Evolutionary conservation across 1,284 basidiomycete species (phyloP).

Genomic region (Marasmius oreades): DNA sequence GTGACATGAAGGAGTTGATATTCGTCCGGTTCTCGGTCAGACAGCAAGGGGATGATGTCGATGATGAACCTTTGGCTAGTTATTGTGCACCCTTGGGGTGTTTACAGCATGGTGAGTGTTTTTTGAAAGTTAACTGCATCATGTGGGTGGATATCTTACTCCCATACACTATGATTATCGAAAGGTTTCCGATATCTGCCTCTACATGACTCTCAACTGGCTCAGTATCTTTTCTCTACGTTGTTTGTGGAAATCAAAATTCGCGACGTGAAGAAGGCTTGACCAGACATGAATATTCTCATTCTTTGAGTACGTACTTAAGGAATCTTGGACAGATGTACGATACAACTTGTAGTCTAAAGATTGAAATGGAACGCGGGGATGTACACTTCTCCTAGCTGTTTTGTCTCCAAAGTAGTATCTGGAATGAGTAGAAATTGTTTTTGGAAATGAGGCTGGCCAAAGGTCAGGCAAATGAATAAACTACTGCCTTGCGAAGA

Average conservation of each 20-base stretch:
- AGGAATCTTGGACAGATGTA: neutral
- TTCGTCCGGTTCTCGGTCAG: constrained; percentile 78
- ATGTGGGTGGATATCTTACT: neutral
- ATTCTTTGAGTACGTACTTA: no score
- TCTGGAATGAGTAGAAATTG: constrained; percentile 55
- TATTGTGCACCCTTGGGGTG: constrained; percentile 70
- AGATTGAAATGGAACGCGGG: no score
- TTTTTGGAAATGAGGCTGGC: constrained; percentile 87
- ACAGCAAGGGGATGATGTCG: constrained; percentile 58
- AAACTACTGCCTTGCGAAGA: constrained; percentile 53
- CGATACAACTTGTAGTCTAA: no score
- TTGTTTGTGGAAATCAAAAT: constrained; percentile 70
- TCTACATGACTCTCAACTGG: constrained; percentile 77
- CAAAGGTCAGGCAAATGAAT: constrained; percentile 87
- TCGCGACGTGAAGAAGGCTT: constrained; percentile 25
- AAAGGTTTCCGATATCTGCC: constrained; percentile 86
- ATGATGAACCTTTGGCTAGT: constrained; percentile 65
- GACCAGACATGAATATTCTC: neutral
- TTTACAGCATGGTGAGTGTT: constrained; percentile 55
- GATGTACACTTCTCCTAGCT: constrained; percentile 72
- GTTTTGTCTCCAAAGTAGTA: constrained; percentile 61
- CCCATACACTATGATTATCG: no score
- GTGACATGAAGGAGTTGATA: constrained; percentile 76
- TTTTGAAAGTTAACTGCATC: neutral
- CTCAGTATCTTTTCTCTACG: constrained; percentile 85